Conservation (phyloP, 805 yeast species). For the Yueomyces sp. region DNA sequence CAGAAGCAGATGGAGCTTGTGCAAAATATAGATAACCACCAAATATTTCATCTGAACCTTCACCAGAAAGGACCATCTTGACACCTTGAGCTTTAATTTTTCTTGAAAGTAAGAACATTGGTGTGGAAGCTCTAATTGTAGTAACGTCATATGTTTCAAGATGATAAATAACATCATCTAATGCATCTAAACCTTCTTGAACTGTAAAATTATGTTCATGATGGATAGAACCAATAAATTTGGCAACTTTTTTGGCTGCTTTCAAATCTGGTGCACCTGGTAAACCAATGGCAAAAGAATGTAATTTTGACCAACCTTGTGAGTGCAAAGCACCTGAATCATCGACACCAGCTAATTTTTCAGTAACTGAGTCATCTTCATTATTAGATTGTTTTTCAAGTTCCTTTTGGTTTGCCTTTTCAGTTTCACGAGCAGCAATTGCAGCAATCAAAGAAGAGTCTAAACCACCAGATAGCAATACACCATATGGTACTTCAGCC, state of each 20-base stretch:
- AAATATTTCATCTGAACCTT: constrained; percentile 97
- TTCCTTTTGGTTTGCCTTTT: constrained; percentile 29
- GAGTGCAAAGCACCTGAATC: constrained; percentile 72
- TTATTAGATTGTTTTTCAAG: not conserved
- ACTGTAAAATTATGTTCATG: constrained; percentile 97
- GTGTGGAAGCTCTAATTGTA: constrained; percentile 97
- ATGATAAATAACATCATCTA: constrained; percentile 87
- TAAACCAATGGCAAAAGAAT: constrained; percentile 93
- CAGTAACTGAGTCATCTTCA: constrained; percentile 18
- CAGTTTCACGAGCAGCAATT: constrained; percentile 93
- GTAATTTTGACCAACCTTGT: constrained; percentile 69
- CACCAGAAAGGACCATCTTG: constrained; percentile 98
- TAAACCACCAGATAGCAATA: constrained; percentile 89
- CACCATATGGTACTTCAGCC: constrained; percentile 99
- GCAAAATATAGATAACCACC: constrained; percentile 98
- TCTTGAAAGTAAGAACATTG: constrained; percentile 91
- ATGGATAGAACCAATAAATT: constrained; percentile 88
- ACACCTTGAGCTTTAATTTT: constrained; percentile 99
- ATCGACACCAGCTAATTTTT: constrained; percentile 84
- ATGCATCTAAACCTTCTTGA: constrained; percentile 93
- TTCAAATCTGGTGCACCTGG: constrained; percentile 96
- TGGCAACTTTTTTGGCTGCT: constrained; percentile 95
- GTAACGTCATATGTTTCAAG: constrained; percentile 97
- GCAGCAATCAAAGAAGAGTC: constrained; percentile 95
- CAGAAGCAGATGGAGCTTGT: constrained; percentile 83